A percentile compares a stretch with the other conserved stretches of the same genome.
Evolutionary conservation across 2,329 filamentous ascomycete species (phyloP).

Genomic region (Dothistroma pini): DNA sequence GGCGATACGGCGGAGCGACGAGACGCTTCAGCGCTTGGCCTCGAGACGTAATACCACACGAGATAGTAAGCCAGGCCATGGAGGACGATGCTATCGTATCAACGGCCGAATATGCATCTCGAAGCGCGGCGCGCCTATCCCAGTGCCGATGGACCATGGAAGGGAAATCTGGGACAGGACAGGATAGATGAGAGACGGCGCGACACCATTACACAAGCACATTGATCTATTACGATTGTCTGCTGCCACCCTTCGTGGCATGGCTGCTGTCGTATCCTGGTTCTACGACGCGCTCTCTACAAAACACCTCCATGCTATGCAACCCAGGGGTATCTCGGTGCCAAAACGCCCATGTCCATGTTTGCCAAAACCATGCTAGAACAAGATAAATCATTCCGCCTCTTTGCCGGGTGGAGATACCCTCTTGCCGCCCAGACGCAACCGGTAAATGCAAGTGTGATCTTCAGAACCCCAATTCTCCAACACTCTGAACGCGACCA

Average conservation of each 20-base stretch:
- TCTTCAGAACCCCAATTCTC: constrained; percentile 43
- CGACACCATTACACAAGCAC: not conserved
- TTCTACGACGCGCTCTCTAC: not conserved
- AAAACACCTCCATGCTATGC: not conserved
- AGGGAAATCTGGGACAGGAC: not conserved
- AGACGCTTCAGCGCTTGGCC: not conserved
- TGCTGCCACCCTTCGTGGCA: not conserved
- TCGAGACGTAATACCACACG: too few species aligned
- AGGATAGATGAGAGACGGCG: not conserved
- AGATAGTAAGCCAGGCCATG: too few species aligned
- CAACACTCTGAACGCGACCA: constrained; percentile 39
- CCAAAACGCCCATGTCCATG: not conserved
- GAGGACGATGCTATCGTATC: not conserved
- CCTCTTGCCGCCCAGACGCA: constrained; percentile 42
- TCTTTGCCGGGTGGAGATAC: too few species aligned
- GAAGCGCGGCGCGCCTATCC: too few species aligned
- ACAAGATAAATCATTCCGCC: too few species aligned
- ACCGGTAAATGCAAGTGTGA: constrained; percentile 47
- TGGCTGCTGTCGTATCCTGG: not conserved
- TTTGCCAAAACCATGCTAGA: not conserved
- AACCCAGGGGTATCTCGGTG: not conserved
- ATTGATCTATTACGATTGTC: not conserved
- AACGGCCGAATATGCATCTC: too few species aligned
- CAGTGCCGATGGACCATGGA: too few species aligned
- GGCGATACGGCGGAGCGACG: not conserved